These are phyloP conservation scores for Luffa aegyptiaca DNA, from an alignment of 306 rosid genomes.

Conservation along the genomic window DNA sequence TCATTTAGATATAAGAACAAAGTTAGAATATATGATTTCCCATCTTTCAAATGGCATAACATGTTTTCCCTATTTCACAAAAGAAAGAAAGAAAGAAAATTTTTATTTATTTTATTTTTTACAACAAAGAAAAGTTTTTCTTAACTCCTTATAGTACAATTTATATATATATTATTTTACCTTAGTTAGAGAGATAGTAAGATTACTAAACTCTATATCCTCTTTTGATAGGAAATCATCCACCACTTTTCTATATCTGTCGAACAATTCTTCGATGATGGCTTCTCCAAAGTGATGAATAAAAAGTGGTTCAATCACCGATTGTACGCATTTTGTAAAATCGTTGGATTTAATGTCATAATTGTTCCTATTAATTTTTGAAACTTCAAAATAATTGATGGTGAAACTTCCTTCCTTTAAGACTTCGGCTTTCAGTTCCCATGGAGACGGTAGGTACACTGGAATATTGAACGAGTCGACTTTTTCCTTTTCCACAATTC, in stretches of 20 bases:
- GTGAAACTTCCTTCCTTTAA: slow-evolving; percentile 26
- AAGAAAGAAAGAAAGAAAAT: no score
- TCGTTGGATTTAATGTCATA: not conserved
- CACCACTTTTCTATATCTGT: slow-evolving; percentile 9
- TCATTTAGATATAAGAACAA: no score
- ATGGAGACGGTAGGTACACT: slow-evolving; percentile 11
- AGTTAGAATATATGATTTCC: no score
- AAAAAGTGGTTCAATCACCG: slow-evolving; percentile 28
- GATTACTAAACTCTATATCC: not conserved
- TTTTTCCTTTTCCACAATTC: slow-evolving; percentile 25
- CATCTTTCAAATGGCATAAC: no score
- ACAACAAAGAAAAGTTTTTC: no score
- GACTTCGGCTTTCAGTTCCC: slow-evolving; percentile 26
- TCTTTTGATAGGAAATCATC: slow-evolving; percentile 8
- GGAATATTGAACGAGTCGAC: slow-evolving; percentile 28
- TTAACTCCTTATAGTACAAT: no score
- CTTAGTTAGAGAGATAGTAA: not conserved
- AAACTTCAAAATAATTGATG: slow-evolving; percentile 5
- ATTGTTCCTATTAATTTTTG: no score
- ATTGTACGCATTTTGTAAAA: slow-evolving; percentile 13
- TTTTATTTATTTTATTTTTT: no score
- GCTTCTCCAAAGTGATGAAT: slow-evolving; percentile 17
- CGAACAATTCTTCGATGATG: slow-evolving; percentile 25
- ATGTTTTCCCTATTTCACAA: no score
- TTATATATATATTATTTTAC: not conserved